Evolutionary conservation across 306 rosid genomes (phyloP).

Genomic region (Corylus americana): DNA sequence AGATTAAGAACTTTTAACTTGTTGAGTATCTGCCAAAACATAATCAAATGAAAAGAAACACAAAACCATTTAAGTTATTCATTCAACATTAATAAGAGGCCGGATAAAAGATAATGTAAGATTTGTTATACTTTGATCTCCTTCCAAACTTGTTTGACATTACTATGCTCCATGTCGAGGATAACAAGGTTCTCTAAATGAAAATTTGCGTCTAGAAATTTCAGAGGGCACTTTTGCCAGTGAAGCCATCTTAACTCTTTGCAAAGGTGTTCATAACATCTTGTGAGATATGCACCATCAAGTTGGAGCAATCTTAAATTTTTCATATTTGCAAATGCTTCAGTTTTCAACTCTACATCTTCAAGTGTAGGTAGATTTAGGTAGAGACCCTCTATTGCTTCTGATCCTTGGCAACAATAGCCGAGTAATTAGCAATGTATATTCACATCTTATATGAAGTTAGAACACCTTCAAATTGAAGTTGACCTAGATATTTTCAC

Average conservation of each 20-base stretch:
- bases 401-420: too few species aligned
- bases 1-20: background rate
- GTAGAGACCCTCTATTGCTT: too few species aligned
- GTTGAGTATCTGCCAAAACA: background rate
- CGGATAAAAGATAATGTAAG: too few species aligned
- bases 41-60: too few species aligned
- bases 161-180: background rate
- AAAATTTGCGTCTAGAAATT: background rate
- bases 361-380: too few species aligned
- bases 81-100: too few species aligned
- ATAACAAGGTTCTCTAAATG: too few species aligned
- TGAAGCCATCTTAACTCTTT: background rate
- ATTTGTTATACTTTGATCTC: background rate
- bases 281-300: background rate
- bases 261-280: background rate
- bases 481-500: too few species aligned
- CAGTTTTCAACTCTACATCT: background rate
- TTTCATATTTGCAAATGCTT: background rate
- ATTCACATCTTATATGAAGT: too few species aligned
- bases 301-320: background rate
- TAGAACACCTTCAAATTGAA: too few species aligned
- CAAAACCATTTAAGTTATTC: too few species aligned
- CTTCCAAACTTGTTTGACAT: background rate
- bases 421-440: too few species aligned
- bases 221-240: background rate